These are phyloP conservation scores for Calonectria henricotiae DNA, from an alignment of 2,329 filamentous ascomycete genomes.

Conservation along the genomic window DNA sequence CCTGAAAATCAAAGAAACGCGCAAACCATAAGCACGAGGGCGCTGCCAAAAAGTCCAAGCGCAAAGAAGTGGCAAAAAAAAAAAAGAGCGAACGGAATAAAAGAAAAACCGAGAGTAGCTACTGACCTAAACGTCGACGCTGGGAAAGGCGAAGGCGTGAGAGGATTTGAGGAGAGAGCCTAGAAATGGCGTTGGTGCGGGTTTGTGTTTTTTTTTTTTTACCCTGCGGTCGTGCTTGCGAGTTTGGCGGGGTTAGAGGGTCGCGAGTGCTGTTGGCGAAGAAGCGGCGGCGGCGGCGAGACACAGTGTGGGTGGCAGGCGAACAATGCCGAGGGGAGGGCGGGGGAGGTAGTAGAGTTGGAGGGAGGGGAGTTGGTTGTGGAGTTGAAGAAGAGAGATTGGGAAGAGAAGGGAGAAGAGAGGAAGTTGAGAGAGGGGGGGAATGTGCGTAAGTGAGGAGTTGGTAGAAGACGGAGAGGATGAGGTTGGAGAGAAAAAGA, in stretches of 20 bases:
- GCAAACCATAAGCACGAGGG: slow-evolving; percentile 5
- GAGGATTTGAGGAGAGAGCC: slow-evolving; percentile 41
- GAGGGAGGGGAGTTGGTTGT: slow-evolving; percentile 36
- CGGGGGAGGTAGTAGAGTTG: slow-evolving; percentile 31
- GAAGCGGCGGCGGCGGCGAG: slow-evolving; percentile 41
- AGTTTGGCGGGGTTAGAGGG: slow-evolving; percentile 57
- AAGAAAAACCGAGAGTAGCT: not conserved
- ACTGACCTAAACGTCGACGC: slow-evolving; percentile 51
- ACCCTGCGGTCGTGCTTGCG: slow-evolving; percentile 51
- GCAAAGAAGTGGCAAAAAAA: slow-evolving; percentile 3
- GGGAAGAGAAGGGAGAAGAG: slow-evolving; percentile 46
- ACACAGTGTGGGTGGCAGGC: slow-evolving; percentile 35
- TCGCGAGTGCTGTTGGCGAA: slow-evolving; percentile 49
- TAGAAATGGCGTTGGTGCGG: slow-evolving; percentile 46
- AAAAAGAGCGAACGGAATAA: not conserved
- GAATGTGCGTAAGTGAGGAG: slow-evolving; percentile 50
- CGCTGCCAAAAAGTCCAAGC: slow-evolving; percentile 9
- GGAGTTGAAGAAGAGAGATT: slow-evolving; percentile 47
- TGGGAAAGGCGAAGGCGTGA: slow-evolving; percentile 47
- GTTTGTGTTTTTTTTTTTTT: slow-evolving; percentile 51
- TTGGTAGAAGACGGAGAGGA: slow-evolving; percentile 47
- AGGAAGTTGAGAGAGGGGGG: slow-evolving; percentile 46
- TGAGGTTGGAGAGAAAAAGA: slow-evolving; percentile 54
- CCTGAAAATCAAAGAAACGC: slow-evolving; percentile 21
- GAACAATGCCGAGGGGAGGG: slow-evolving; percentile 40